Conservation (phyloP, 176 grass and related monocot genomes). For the Chrysopogon serrulatus region DNA sequence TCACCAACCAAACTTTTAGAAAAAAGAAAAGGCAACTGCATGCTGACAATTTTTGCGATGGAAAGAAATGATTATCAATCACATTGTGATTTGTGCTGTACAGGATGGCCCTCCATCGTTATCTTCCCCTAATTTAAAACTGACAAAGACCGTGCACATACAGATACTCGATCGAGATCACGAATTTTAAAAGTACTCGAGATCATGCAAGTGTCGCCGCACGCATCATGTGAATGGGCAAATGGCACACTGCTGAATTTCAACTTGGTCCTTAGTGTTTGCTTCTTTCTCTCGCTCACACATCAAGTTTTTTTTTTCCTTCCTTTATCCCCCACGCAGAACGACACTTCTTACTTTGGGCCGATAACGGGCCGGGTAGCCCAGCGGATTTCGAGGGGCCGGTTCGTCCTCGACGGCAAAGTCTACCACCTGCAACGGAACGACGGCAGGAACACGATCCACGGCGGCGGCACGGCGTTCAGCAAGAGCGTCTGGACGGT, state of each 20-base stretch:
- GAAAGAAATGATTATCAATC: neutral
- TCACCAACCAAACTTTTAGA: neutral
- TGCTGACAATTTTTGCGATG: neutral
- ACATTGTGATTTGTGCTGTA: neutral
- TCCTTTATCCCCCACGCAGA: slow-evolving; percentile 20
- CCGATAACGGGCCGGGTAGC: slow-evolving; percentile 68
- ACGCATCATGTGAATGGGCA: neutral
- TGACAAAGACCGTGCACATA: neutral
- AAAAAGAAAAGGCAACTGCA: neutral
- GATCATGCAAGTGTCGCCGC: neutral
- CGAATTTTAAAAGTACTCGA: neutral
- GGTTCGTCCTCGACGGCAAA: slow-evolving; percentile 60
- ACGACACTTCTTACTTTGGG: slow-evolving; percentile 66
- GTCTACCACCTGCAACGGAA: slow-evolving; percentile 53
- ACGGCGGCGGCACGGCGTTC: slow-evolving; percentile 72
- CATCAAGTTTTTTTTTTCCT: neutral
- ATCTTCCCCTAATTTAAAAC: neutral
- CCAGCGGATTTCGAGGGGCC: slow-evolving; percentile 50
- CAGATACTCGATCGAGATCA: neutral
- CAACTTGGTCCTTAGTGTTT: neutral
- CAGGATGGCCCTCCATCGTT: neutral
- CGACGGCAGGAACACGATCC: slow-evolving; percentile 63
- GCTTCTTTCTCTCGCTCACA: no score
- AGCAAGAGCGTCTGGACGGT: slow-evolving; percentile 67
- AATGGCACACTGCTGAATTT: neutral